These are phyloP conservation scores for Bipolaris cookei DNA, from an alignment of 2,329 filamentous ascomycete genomes.

Conservation along the genomic window DNA sequence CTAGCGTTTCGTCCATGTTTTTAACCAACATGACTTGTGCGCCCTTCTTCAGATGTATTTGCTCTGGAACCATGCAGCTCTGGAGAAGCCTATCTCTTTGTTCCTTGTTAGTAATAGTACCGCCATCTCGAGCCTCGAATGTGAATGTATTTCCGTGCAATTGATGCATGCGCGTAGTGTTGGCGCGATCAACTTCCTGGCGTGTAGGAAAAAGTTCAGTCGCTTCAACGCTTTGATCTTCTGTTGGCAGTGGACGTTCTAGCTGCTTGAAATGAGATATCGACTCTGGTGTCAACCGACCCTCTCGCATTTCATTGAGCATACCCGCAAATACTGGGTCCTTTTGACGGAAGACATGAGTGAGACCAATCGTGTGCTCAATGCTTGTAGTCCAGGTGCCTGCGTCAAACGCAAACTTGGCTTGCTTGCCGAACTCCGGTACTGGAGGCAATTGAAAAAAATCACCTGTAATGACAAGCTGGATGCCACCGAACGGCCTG, in stretches of 20 bases:
- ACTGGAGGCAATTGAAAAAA: constrained; percentile 98
- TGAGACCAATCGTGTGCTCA: constrained; percentile 92
- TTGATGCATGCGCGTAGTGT: constrained; percentile 72
- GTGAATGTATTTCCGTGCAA: constrained; percentile 71
- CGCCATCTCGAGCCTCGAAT: constrained; percentile 78
- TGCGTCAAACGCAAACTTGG: constrained; percentile 93
- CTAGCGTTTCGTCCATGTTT: constrained; percentile 91
- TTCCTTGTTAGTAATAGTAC: constrained; percentile 68
- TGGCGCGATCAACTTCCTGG: constrained; percentile 86
- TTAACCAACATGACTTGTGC: constrained; percentile 99
- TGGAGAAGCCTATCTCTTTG: constrained; percentile 77
- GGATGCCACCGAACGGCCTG: constrained; percentile 92
- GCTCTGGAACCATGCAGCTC: constrained; percentile 92
- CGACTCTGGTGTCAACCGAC: constrained; percentile 77
- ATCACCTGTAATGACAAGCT: constrained; percentile 93
- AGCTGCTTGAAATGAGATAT: constrained; percentile 77
- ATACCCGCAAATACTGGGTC: constrained; percentile 89
- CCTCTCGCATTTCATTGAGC: constrained; percentile 97
- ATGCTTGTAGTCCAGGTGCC: constrained; percentile 91
- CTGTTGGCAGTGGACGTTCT: constrained; percentile 65
- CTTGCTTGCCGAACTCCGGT: constrained; percentile 73
- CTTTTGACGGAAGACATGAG: constrained; percentile 94
- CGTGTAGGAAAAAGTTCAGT: constrained; percentile 95
- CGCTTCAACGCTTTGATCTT: constrained; percentile 77
- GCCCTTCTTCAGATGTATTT: constrained; percentile 82